These are phyloP conservation scores for Beta macrorhiza DNA, from an alignment of 179 eudicot genomes.

Conservation along the genomic window DNA sequence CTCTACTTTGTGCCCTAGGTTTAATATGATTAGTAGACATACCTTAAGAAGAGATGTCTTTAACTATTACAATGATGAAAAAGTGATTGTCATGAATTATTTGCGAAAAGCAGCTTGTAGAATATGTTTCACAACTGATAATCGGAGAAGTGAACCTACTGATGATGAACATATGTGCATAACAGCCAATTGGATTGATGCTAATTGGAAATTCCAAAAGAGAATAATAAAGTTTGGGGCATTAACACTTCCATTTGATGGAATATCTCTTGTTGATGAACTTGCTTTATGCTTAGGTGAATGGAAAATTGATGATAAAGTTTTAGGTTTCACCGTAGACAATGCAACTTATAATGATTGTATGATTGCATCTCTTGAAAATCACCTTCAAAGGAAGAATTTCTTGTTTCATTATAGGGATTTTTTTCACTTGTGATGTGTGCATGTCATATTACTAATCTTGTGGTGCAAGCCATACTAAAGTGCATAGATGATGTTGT, in stretches of 20 bases:
- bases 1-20: conserved; percentile 5
- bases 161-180: conserved; percentile 24
- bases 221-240: conserved; percentile 12
- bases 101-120: neutral
- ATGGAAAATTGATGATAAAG: too few species aligned
- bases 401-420: too few species aligned
- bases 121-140: conserved; percentile 9
- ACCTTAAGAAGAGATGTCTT: neutral
- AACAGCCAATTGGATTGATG: conserved; percentile 12
- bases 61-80: conserved; percentile 1
- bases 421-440: too few species aligned
- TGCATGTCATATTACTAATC: too few species aligned
- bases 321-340: too few species aligned
- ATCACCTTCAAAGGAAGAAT: too few species aligned
- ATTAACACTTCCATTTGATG: conserved; percentile 4
- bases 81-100: neutral
- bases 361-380: too few species aligned
- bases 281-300: too few species aligned
- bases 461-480: too few species aligned
- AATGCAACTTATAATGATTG: too few species aligned
- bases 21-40: neutral
- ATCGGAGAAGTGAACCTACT: conserved; percentile 16
- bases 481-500: too few species aligned
- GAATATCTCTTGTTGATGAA: too few species aligned
- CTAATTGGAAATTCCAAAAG: conserved; percentile 15